Conservation (phyloP, 768 basidiomycete genomes). For the Lentinula lateritia region DNA sequence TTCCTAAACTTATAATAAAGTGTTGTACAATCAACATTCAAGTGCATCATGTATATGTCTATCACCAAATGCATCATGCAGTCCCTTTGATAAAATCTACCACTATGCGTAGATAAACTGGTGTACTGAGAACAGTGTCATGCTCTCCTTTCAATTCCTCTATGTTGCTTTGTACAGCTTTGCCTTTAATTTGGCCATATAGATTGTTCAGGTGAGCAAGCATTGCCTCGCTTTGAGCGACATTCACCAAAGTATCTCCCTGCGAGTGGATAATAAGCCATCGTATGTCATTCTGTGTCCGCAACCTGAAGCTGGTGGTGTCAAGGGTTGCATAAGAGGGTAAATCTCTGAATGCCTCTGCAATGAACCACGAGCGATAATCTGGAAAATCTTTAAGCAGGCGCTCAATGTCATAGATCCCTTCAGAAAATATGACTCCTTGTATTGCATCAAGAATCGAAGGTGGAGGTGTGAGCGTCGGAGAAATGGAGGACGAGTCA, state of each 20-base stretch:
- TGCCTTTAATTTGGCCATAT: conserved; percentile 19
- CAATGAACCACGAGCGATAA: conserved; percentile 71
- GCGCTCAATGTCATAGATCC: conserved; percentile 70
- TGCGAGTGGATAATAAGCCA: conserved; percentile 78
- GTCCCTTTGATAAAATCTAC: conserved; percentile 28
- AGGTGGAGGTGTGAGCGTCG: conserved; percentile 39
- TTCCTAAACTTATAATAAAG: too few relatives aligned
- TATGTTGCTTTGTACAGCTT: conserved; percentile 22
- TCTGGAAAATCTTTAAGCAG: conserved; percentile 58
- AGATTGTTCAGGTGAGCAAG: conserved; percentile 43
- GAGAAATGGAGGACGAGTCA: conserved; percentile 35
- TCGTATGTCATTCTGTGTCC: conserved; percentile 29
- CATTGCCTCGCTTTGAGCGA: conserved; percentile 56
- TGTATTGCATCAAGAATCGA: conserved; percentile 38
- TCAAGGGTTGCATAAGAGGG: conserved; percentile 46
- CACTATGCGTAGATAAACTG: conserved; percentile 42
- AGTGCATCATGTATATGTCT: background rate
- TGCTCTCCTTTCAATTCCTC: conserved; percentile 48
- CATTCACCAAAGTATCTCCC: conserved; percentile 65
- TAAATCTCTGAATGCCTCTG: conserved; percentile 49
- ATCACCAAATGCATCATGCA: background rate
- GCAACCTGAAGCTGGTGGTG: conserved; percentile 32
- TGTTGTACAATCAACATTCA: background rate
- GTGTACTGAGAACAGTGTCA: conserved; percentile 40
- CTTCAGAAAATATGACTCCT: conserved; percentile 64